phyloP scores from a whole-genome alignment of 495 filamentous ascomycete genomes.

The Hyaloscypha hepaticicola region DNA sequence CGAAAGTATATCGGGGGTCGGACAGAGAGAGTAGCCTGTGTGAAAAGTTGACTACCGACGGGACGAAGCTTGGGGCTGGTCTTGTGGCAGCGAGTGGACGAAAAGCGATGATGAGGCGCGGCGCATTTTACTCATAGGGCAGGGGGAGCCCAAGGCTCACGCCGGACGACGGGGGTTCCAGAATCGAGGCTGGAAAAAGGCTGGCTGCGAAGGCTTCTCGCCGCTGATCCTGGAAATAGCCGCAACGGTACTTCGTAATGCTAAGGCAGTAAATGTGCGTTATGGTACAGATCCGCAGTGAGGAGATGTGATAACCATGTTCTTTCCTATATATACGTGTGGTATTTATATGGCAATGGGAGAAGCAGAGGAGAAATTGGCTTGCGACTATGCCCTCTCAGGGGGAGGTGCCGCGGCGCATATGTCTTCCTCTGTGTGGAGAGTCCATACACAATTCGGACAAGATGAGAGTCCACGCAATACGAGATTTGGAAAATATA shows the following conservation, averaged over 20 bases:
- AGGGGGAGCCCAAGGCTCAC: background rate
- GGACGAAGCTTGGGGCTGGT: background rate
- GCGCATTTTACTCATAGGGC: constrained; percentile 17
- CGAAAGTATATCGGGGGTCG: background rate
- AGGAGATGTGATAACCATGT: too few relatives aligned
- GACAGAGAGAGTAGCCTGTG: constrained; percentile 1
- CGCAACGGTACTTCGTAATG: background rate
- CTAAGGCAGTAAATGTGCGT: background rate
- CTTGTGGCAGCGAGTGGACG: background rate
- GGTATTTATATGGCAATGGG: background rate
- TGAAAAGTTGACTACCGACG: background rate
- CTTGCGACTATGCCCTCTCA: background rate
- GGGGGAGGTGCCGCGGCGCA: background rate
- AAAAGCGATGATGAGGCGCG: constrained; percentile 20
- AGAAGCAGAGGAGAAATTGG: background rate
- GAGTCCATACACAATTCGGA: background rate
- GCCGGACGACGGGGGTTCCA: background rate
- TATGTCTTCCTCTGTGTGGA: background rate
- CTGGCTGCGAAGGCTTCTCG: background rate
- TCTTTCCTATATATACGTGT: too few relatives aligned
- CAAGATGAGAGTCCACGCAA: background rate
- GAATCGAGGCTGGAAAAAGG: background rate
- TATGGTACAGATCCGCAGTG: background rate
- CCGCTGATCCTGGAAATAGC: constrained; percentile 2
- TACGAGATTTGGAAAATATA: background rate